phyloP scores from a whole-genome alignment of 257 asterid genomes.

The Jaltomata sinuosa region DNA sequence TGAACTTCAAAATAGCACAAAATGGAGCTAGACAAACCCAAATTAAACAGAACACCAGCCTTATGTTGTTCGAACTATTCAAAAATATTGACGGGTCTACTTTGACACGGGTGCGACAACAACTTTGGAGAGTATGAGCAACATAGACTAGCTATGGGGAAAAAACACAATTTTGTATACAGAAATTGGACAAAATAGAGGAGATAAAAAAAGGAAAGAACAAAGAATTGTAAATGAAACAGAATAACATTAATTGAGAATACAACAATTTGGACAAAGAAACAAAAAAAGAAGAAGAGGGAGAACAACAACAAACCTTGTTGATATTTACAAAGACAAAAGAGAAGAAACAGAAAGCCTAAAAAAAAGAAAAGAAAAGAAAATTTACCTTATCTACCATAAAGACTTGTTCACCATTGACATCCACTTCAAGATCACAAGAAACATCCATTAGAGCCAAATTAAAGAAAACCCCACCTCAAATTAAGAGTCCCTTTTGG shows the following conservation, averaged over 20 bases:
- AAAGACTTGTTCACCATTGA: conserved; percentile 83
- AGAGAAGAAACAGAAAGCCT: conserved; percentile 2
- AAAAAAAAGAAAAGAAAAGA: neutral
- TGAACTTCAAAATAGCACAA: neutral
- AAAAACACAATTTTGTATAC: neutral
- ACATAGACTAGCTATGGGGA: too few species aligned
- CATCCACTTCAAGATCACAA: conserved; percentile 75
- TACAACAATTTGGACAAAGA: conserved; percentile 8
- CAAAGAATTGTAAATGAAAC: neutral
- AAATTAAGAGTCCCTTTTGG: conserved; percentile 30
- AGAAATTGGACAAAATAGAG: neutral
- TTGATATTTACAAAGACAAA: neutral
- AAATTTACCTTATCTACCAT: conserved; percentile 54
- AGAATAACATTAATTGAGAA: neutral
- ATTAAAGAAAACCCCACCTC: conserved; percentile 17
- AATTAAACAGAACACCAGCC: neutral
- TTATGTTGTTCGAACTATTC: neutral
- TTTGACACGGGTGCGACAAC: too few species aligned
- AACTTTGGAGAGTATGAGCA: too few species aligned
- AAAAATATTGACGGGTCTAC: too few species aligned
- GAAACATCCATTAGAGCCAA: conserved; percentile 46
- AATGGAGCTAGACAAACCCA: neutral
- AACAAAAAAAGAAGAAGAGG: conserved; percentile 1
- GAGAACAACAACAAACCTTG: neutral
- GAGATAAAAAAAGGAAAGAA: neutral